Percentiles rank a stretch among this genome's conserved stretches.
These are phyloP conservation scores for Dendrostoma leiphaemia DNA, from an alignment of 2,329 filamentous ascomycete species.

Conservation along the genomic window DNA sequence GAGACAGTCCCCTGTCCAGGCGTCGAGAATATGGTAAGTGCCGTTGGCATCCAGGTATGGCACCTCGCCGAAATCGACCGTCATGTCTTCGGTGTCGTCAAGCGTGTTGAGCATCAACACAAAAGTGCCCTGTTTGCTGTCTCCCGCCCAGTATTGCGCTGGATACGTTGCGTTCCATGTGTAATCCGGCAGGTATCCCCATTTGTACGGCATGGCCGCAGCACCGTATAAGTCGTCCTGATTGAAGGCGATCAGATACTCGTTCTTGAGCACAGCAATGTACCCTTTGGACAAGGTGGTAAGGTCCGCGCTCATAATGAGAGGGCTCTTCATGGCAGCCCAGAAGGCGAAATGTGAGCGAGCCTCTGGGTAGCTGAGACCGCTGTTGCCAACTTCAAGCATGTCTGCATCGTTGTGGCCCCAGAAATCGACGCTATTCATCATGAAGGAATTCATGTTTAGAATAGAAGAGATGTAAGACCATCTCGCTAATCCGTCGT, in stretches of 20 bases:
- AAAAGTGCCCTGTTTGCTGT: slow-evolving; percentile 39
- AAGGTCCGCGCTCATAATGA: slow-evolving; percentile 47
- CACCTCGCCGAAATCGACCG: slow-evolving; percentile 40
- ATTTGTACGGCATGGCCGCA: slow-evolving; percentile 44
- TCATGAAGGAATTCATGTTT: slow-evolving; percentile 44
- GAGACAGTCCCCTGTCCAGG: slow-evolving; percentile 8
- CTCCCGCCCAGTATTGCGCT: slow-evolving; percentile 49
- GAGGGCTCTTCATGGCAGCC: slow-evolving; percentile 47
- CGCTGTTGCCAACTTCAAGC: slow-evolving; percentile 49
- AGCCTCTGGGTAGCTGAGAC: slow-evolving; percentile 43
- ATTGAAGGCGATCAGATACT: slow-evolving; percentile 38
- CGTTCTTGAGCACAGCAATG: slow-evolving; percentile 41
- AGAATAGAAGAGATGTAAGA: slow-evolving; percentile 9
- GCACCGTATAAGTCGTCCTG: slow-evolving; percentile 42
- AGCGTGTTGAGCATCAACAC: slow-evolving; percentile 44
- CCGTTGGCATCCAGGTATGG: slow-evolving; percentile 25
- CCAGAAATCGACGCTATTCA: slow-evolving; percentile 45
- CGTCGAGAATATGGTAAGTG: slow-evolving; percentile 5
- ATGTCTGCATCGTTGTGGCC: slow-evolving; percentile 51
- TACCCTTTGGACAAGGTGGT: slow-evolving; percentile 32
- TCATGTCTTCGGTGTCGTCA: slow-evolving; percentile 33
- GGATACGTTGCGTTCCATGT: slow-evolving; percentile 47
- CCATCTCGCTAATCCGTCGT: slow-evolving; percentile 30
- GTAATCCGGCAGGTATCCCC: slow-evolving; percentile 48
- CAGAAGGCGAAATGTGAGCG: slow-evolving; percentile 51